phyloP scores from a whole-genome alignment of 768 basidiomycete species.

The Nidularia pulvinata region DNA sequence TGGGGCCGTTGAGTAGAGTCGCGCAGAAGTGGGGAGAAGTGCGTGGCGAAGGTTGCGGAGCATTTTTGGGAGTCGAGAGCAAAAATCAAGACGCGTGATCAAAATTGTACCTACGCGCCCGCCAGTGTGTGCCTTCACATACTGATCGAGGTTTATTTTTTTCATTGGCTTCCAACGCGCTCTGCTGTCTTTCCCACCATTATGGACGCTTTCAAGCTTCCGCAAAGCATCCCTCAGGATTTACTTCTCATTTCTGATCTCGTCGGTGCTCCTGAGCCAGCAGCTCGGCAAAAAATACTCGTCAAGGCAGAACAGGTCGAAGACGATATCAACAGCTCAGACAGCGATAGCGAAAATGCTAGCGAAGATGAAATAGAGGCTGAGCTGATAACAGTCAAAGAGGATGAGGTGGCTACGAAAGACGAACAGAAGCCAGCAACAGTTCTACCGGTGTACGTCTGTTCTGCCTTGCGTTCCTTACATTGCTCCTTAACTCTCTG shows the following conservation, averaged over 20 bases:
- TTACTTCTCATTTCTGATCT: constrained; percentile 72
- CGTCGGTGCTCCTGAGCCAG: constrained; percentile 41
- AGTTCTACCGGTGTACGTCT: constrained; percentile 10
- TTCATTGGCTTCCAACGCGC: too few species aligned
- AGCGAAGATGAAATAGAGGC: constrained; percentile 79
- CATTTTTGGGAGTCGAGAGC: too few species aligned
- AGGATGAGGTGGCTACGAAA: constrained; percentile 28
- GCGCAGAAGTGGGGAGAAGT: constrained; percentile 12
- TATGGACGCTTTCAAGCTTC: constrained; percentile 57
- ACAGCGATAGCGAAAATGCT: constrained; percentile 40
- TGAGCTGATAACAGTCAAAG: constrained; percentile 37
- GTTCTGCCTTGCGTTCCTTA: constrained; percentile 1
- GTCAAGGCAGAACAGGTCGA: constrained; percentile 15
- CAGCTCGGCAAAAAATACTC: too few species aligned
- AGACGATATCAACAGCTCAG: constrained; percentile 57
- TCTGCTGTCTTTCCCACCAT: too few species aligned
- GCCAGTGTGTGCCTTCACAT: too few species aligned
- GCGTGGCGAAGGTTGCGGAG: constrained; percentile 9
- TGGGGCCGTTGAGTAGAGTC: constrained; percentile 48
- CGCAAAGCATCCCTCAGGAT: constrained; percentile 68
- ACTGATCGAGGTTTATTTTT: too few species aligned
- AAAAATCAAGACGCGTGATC: too few species aligned
- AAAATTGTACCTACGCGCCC: too few species aligned
- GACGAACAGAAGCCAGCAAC: constrained; percentile 3
- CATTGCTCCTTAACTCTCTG: too few species aligned